Evolutionary conservation across 805 yeast genomes (phyloP).

Genomic region (Saccharomycopsis fodiens): DNA sequence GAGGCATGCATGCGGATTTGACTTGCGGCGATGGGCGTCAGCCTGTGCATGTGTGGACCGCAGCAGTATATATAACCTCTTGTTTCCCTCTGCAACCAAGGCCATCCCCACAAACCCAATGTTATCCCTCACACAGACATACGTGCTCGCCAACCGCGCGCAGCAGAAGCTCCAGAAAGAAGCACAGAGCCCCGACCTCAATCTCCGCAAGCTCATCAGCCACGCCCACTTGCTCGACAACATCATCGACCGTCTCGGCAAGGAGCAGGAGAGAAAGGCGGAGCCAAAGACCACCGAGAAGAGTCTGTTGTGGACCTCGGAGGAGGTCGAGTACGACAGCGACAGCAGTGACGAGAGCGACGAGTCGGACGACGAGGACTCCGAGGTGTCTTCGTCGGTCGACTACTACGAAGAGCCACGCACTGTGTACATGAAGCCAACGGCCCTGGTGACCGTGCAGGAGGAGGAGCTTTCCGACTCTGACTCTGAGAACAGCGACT

Average conservation of each 20-base stretch:
- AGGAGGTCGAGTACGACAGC: background rate
- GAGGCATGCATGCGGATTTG: background rate
- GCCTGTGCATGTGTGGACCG: too few relatives aligned
- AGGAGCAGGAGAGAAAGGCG: constrained; percentile 18
- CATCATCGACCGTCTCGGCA: constrained; percentile 41
- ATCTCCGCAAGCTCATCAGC: constrained; percentile 50
- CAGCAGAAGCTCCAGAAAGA: constrained; percentile 56
- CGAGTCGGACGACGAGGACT: background rate
- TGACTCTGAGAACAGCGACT: constrained; percentile 21
- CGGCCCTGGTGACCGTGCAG: background rate
- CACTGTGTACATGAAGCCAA: background rate
- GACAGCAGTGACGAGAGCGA: background rate
- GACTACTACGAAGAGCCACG: constrained; percentile 1
- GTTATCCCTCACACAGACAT: constrained; percentile 37
- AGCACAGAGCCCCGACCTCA: constrained; percentile 49
- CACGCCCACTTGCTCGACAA: constrained; percentile 68
- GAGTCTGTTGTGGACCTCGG: too few relatives aligned
- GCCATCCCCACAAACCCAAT: background rate
- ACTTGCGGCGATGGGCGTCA: background rate
- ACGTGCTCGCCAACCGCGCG: constrained; percentile 56
- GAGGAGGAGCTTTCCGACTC: background rate
- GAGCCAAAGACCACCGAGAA: too few relatives aligned
- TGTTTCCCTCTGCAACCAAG: background rate
- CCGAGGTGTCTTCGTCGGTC: background rate
- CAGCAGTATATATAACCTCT: too few relatives aligned